Evolutionary conservation across 352 stramenopile genomes (phyloP), one percentile per base, ranked within the genome.

Genomic region (Phytopythium mirpurense): DNA sequence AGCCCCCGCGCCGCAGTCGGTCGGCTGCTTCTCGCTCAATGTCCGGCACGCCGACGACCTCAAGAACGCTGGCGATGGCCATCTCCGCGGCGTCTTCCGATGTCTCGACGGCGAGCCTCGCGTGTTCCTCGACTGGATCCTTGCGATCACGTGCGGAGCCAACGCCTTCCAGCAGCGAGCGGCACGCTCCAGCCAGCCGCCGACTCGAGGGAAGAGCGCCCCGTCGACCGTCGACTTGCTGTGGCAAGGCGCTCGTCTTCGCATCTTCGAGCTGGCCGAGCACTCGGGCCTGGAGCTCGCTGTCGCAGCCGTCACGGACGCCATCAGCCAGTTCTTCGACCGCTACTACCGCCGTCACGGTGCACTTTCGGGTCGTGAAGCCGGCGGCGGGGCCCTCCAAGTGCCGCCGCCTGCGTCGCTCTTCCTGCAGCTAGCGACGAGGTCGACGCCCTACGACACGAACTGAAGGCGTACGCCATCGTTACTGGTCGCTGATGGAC

Each of bases 221-320:
- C 11, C n/a, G 2, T 7, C 34, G 29, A 32, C 41, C 18, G 52
- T 35, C 23, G 57, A 59, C 19, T 44, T 83, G 11, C 34, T 79
- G 14, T 83, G 72, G 72, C 72, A 83, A 27, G 73, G 56, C 24
- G 63, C 62, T 18, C 57, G 73, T 15, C 57, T 81, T 32, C 67
- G 70, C 26, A 67, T 76, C 38, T 77, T 79, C n/a, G 73, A 81
- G 43, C 50, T 78, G 23, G 49, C 62, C 5, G 19, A 50, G 10
- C 29, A 55, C 0, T 45, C 66, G 7, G 6, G 53, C 2, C 51
- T 78, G 3, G 10, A 37, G 1, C n/a, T 59, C 32, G 68, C 68
- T 14, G 37, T 72, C 11, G 31, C 35, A 0, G 31, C 44, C 8
- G 60, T 76, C 19, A 46, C 18, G 8, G 18, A 42, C 10, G 27